Base-by-base conservation (phyloP, 1,284 basidiomycete species). In the Wolfiporia cocos region DNA sequence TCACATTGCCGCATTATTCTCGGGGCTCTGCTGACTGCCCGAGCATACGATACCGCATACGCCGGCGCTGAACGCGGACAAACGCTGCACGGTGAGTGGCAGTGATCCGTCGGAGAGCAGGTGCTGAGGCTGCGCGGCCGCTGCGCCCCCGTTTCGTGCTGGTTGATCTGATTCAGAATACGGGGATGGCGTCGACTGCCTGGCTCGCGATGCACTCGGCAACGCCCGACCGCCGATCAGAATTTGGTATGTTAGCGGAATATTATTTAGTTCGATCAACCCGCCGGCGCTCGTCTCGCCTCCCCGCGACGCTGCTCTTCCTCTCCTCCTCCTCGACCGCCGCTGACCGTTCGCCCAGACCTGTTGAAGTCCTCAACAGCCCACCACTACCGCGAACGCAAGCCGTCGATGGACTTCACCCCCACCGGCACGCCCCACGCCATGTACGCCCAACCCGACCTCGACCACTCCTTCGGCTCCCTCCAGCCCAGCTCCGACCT, bases 371-470 rank as follows among this genome's bases (percentile, higher is more conserved):
- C 68, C 44, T 56, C 61, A 30, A 49, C 59, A 20, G 51, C 51
- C 48, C 53, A 62, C 46, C 61, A 67, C 52, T 57, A 66, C 55
- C 51, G 52, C 48, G 55, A 57, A 49, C 49, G 59, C 46, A 73
- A 71, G 56, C 72, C 75, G 70, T 70, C 72, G 37, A 68, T 84
- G 58, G 79, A 83, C 61, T 82, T 77, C 50, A 59, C 59, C 49
- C 53, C 71, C 32, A 53, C 68, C 23, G 52, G 53, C 26, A 44
- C 63, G 15, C 61, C 73, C 50, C 67, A 72, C 54, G 55, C 57
- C 52, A 64, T 78, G 52, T 82, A 81, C 64, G 50, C 63, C 50
- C 68, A 69, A 53, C 58, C 70, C n/a, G 59, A 62, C 53, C 57
- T 64, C 49, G 61, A 63, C 56, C 53, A 55, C 38, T 44, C 57